Base-by-base conservation (phyloP, 129 eudicot genomes). In the Lactuca sativa region DNA sequence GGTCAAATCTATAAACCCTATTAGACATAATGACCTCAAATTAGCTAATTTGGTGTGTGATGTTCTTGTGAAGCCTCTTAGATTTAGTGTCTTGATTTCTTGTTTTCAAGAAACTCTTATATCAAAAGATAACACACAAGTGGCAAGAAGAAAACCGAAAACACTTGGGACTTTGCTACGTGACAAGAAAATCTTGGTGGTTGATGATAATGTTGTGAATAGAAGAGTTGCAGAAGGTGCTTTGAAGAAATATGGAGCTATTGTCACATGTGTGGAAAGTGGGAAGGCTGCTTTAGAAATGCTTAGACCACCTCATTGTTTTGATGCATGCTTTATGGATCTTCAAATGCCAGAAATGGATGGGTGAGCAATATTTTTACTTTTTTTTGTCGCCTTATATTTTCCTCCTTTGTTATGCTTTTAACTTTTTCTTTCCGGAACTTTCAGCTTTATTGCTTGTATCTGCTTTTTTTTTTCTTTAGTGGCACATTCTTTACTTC, bases 331-430 rank as follows among this genome's bases (percentile, higher is more conserved):
- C 76, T 93, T 93, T 66, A 93, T 93, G 99, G 99, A 93, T 87
- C 85, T 93, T 74, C 99, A 93, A 71, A 93, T 93, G 99, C 99
- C 99, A 0, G 97, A 80, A 82, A 82, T 93, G 95, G 97, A 93
- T 67, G 99, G 99, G 99, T 93, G 74, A 72, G 52, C 15, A 43
- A 33, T 6, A 58, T 59, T 31, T 11, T 47, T 47, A 21, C 12
- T 14, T 15, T 52, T 41, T 73, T 59, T 21, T n/a, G n/a, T n/a
- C n/a, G n/a, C n/a, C n/a, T n/a, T n/a, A n/a, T n/a, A n/a, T n/a
- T n/a, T n/a, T n/a, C n/a, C n/a, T n/a, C n/a, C n/a, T n/a, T n/a
- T n/a, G n/a, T n/a, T n/a, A 18, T 18, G 21, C 21, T 18, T 18
- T 18, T 18, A 18, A 18, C 21, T 18, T 18, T 18, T 18, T 18